A percentile compares a stretch with the other conserved stretches of the same genome.
phyloP scores from a whole-genome alignment of 108 stramenopile species.

The Epipyxis sp. region DNA sequence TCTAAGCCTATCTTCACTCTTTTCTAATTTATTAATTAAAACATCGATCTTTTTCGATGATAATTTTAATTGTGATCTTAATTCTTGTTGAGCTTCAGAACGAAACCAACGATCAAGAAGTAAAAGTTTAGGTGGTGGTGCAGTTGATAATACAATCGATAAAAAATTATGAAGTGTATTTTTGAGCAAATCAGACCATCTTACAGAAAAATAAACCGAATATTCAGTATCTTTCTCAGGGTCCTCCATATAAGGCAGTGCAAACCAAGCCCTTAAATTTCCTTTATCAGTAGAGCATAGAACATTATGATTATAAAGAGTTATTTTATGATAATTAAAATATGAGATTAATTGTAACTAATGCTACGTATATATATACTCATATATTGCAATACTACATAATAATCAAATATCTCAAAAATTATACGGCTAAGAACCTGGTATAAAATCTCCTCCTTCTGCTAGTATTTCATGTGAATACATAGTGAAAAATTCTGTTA shows the following conservation, averaged over 20 bases:
- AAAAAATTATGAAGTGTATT: constrained; percentile 28
- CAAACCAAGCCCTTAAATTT: constrained; percentile 18
- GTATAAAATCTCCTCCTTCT: not conserved
- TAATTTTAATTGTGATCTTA: not conserved
- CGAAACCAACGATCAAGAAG: constrained; percentile 29
- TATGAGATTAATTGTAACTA: no score
- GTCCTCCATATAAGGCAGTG: constrained; percentile 23
- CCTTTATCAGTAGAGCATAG: not conserved
- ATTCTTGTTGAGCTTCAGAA: constrained; percentile 29
- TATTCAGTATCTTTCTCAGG: constrained; percentile 27
- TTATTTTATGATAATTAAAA: no score
- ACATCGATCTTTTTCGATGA: constrained; percentile 11
- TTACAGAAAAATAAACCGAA: constrained; percentile 1
- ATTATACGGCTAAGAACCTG: no score
- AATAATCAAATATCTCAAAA: no score
- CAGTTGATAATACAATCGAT: constrained; percentile 13
- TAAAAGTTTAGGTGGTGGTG: constrained; percentile 18
- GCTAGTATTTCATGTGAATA: constrained; percentile 31
- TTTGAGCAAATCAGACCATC: constrained; percentile 13
- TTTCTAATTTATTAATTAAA: not conserved
- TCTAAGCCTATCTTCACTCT: constrained; percentile 10
- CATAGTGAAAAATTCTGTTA: constrained; percentile 20
- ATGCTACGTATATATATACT: no score
- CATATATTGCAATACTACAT: no score
- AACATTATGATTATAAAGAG: no score